Evolutionary conservation across 2,329 filamentous ascomycete species (phyloP), one percentile per base, ranked within the genome.

Genomic region (Cytospora leucostoma): DNA sequence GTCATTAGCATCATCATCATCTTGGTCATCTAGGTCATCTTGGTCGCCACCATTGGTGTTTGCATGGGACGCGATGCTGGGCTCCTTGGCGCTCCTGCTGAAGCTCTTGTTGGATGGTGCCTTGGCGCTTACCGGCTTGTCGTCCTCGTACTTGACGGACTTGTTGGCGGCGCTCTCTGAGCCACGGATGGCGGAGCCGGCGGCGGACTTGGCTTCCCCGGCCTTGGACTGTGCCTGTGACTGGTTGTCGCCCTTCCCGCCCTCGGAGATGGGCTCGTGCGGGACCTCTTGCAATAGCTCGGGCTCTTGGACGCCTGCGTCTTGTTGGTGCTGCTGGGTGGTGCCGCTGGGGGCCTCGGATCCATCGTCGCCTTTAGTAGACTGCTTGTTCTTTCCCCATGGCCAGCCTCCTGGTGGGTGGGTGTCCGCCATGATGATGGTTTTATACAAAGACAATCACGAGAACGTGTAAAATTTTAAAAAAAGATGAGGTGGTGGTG

Each of bases 361-460:
- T 34, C 21, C 57, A 17, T 63, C 62, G 47, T 59, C 61, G 11
- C 62, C 63, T 50, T 56, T 60, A 21, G 60, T 50, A 3, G 60
- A 54, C 32, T 61, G 51, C 58, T 66, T 67, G 55, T 62, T 64
- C 65, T 68, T 68, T 55, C 65, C 63, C 65, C 65, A 68, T 44
- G 67, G 67, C 67, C 67, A 68, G 32, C 58, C 67, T 65, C 67
- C 67, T 51, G 65, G 64, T 52, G 65, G 57, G n/a, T 65, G 61
- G 32, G 60, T 58, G 53, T 68, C 67, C 44, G 67, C 51, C 67
- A 68, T 68, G 53, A 32, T 65, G 59, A 51, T 51, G 15, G 6
- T 65, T 19, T 59, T 32, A 34, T 50, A 33, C 60, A 38, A 17
- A 13, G n/a, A 27, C 27, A 11, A 55, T 6, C 19, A 35, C 15